Base-by-base conservation (phyloP, 2,329 filamentous ascomycete species). In the Fusarium tricinctum region DNA sequence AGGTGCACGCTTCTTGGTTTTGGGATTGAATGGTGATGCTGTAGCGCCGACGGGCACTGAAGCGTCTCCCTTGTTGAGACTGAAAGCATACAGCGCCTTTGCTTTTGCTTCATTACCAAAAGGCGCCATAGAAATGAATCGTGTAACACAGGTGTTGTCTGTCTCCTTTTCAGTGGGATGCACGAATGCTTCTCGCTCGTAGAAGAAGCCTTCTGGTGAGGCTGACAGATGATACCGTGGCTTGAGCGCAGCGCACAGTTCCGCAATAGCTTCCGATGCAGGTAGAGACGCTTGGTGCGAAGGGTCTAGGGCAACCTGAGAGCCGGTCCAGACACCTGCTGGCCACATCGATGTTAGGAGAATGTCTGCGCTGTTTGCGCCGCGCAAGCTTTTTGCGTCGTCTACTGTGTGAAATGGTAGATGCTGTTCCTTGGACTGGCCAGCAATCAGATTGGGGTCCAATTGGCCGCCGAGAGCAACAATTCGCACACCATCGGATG, bases 111-210 rank as follows among this genome's bases (percentile, higher is more conserved):
- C 68, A 73, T 97, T 97, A 58, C 89, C 92, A 73, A 88, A 94
- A 0, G 91, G 85, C 0, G 94, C 94, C 53, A 98, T 83, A 53
- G 94, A 97, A 73, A 98, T 92, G 81, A 99, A 99, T 19, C 96
- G 89, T 2, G 96, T 98, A 12, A 97, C 80, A 2, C 84, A 81
- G 68, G 86, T 85, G 22, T 83, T 80, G 58, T 89, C 84, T 8
- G 77, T 72, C 0, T 81, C 81, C 15, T 80, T 79, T 38, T 79
- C 77, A 8, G 79, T 70, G 2, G 86, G 84, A 76, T 97, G 91
- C 74, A 96, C 90, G 81, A 97, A 99, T 0, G 95, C 93, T 78
- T 98, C 96, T 57, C 96, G 89, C 80, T 99, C 95, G 77, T 91
- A 98, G 79, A 92, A 95, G 73, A 89, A 89, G 8, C 84, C 80